Percentiles rank a stretch among this genome's conserved stretches.
Conservation (phyloP, 345 rosid species). For the Firmiana major region DNA sequence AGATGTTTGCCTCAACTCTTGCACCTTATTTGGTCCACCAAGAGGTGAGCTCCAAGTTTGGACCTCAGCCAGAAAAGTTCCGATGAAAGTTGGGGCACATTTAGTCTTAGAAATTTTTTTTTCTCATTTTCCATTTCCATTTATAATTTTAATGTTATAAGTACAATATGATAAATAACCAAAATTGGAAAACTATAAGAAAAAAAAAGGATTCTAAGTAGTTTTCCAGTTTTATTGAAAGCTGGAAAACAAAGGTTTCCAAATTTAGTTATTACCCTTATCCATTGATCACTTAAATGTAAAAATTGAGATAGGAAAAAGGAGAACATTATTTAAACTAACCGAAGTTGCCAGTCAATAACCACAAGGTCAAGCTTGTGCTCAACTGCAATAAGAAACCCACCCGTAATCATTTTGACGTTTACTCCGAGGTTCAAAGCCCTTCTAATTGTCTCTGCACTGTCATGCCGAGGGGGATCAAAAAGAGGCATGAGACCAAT, state of each 20-base stretch:
- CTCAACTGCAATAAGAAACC: slow-evolving; percentile 11
- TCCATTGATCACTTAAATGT: not conserved
- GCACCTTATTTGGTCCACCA: not conserved
- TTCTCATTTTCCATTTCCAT: not conserved
- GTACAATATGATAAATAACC: not conserved
- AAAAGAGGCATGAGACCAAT: slow-evolving; percentile 97
- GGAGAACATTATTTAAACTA: not conserved
- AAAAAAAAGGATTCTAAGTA: not conserved
- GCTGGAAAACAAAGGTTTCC: not conserved
- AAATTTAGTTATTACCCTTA: not conserved
- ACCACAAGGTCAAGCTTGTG: slow-evolving; percentile 8
- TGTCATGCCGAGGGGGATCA: slow-evolving; percentile 98
- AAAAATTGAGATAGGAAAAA: not conserved
- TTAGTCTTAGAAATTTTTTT: not conserved
- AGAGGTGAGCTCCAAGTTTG: not conserved
- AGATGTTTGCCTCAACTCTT: not conserved
- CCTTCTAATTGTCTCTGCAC: slow-evolving; percentile 94
- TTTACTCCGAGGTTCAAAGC: slow-evolving; percentile 96
- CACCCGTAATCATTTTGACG: slow-evolving; percentile 98
- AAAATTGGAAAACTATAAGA: not conserved
- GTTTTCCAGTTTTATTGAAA: not conserved
- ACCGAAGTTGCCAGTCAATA: not conserved
- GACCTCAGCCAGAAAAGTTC: not conserved
- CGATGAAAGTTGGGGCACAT: not conserved
- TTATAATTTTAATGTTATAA: not conserved